A percentile compares a stretch with the other conserved stretches of the same genome.
These are phyloP conservation scores for Russula compacta DNA, from an alignment of 768 basidiomycete species.

Conservation along the genomic window DNA sequence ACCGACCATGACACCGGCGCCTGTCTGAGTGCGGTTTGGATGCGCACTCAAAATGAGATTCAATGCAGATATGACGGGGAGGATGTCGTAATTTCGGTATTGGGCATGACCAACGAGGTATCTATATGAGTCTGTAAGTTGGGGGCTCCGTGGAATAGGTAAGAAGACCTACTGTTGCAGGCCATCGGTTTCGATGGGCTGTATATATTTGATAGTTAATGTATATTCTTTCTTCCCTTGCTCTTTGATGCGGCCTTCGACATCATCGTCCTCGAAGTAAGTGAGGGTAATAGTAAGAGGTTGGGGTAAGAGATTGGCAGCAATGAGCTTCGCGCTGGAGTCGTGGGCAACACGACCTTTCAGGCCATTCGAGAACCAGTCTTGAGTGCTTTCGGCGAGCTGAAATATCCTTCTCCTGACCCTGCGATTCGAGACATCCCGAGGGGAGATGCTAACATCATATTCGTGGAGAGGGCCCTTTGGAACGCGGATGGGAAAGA, in stretches of 20 bases:
- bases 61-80: conserved; percentile 41
- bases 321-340: conserved; percentile 36
- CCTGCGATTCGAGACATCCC: conserved; percentile 29
- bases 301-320: conserved; percentile 33
- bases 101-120: conserved; percentile 38
- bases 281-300: conserved; percentile 33
- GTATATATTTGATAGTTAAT: conserved; percentile 35
- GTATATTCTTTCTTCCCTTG: conserved; percentile 35
- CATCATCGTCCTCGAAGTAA: conserved; percentile 41
- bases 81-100: conserved; percentile 35
- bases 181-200: conserved; percentile 36
- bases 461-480: conserved; percentile 42
- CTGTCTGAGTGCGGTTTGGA: conserved; percentile 30
- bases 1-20: conserved; percentile 43
- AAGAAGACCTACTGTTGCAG: conserved; percentile 30
- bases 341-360: conserved; percentile 40
- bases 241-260: conserved; percentile 22
- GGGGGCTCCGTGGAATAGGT: background rate
- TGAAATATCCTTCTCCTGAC: conserved; percentile 40
- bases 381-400: conserved; percentile 36
- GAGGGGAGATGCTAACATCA: conserved; percentile 35
- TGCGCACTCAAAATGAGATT: conserved; percentile 40
- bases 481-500: conserved; percentile 42
- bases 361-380: conserved; percentile 36
- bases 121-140: conserved; percentile 25